These are phyloP conservation scores for Xylaria intraflava DNA, from an alignment of 495 filamentous ascomycete species.

Conservation along the genomic window DNA sequence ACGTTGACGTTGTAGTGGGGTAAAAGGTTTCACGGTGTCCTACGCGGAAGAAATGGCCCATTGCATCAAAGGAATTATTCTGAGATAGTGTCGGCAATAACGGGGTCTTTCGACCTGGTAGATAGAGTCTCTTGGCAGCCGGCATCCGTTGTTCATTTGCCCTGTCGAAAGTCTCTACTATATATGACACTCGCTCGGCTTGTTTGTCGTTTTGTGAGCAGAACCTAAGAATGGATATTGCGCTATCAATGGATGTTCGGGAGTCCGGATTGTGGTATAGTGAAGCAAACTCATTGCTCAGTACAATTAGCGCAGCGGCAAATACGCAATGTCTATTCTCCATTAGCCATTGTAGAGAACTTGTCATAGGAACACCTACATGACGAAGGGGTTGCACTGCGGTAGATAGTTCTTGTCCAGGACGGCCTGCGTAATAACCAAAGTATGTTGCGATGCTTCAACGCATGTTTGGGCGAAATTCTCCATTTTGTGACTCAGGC, in stretches of 20 bases:
- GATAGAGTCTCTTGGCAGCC: conserved; percentile 12
- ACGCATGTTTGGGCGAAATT: conserved; percentile 66
- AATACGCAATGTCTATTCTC: conserved; percentile 59
- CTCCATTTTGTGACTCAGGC: conserved; percentile 43
- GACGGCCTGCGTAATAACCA: conserved; percentile 54
- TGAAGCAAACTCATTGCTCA: conserved; percentile 62
- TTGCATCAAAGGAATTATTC: conserved; percentile 22
- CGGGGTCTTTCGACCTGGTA: conserved; percentile 22
- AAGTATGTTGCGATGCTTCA: conserved; percentile 59
- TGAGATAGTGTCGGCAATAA: conserved; percentile 18
- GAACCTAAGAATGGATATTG: conserved; percentile 53
- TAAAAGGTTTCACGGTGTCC: conserved; percentile 19
- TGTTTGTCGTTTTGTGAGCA: conserved; percentile 59
- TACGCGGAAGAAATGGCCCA: conserved; percentile 30
- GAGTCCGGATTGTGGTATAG: conserved; percentile 54
- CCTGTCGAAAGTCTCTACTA: conserved; percentile 54
- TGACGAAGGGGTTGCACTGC: conserved; percentile 59
- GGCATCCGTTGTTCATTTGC: conserved; percentile 22
- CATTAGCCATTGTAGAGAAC: neutral
- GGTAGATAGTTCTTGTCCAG: conserved; percentile 56
- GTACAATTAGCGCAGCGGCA: conserved; percentile 60
- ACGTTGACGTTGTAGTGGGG: conserved; percentile 11
- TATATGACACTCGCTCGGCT: conserved; percentile 56
- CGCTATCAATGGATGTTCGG: conserved; percentile 49
- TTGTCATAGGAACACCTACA: conserved; percentile 33